Conservation (phyloP, 176 grass and related monocot species). For the Musa itinerans region DNA sequence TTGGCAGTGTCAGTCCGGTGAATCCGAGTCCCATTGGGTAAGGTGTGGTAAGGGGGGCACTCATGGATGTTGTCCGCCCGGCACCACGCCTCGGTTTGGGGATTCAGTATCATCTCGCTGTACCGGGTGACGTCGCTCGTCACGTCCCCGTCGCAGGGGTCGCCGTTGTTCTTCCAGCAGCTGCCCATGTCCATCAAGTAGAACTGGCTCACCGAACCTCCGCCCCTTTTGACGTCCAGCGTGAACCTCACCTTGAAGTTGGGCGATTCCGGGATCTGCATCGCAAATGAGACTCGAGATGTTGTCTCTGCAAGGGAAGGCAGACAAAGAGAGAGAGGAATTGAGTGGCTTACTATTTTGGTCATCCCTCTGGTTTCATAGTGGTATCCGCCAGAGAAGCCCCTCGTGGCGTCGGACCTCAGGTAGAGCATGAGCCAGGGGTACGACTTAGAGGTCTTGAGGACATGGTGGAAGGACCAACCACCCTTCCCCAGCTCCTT, state of each 20-base stretch:
- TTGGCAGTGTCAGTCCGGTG: slow-evolving; percentile 38
- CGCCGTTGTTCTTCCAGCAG: slow-evolving; percentile 91
- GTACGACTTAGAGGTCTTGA: slow-evolving; percentile 56
- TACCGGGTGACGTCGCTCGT: slow-evolving; percentile 75
- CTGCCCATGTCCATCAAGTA: slow-evolving; percentile 93
- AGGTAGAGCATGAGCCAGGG: slow-evolving; percentile 95
- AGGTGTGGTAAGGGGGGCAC: slow-evolving; percentile 91
- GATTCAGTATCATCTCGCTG: slow-evolving; percentile 98
- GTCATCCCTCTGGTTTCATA: slow-evolving; percentile 94
- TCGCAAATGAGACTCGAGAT: not conserved
- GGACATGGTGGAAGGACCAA: slow-evolving; percentile 78
- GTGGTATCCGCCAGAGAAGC: slow-evolving; percentile 89
- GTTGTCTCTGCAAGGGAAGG: not conserved
- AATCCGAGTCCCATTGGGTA: slow-evolving; percentile 63
- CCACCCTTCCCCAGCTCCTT: slow-evolving; percentile 39
- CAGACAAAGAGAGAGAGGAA: not conserved
- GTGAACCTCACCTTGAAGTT: slow-evolving; percentile 71
- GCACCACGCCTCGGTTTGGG: slow-evolving; percentile 55
- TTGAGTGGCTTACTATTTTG: slow-evolving; percentile 47
- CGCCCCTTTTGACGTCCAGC: slow-evolving; percentile 60
- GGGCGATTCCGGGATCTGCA: slow-evolving; percentile 65
- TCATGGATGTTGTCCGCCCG: slow-evolving; percentile 23
- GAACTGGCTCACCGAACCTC: slow-evolving; percentile 67
- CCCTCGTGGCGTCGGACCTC: slow-evolving; percentile 72
- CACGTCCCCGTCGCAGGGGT: slow-evolving; percentile 57